Conservation (phyloP, 192 early-diverging fungal genomes). For the Thoreauomyces humboldtii region DNA sequence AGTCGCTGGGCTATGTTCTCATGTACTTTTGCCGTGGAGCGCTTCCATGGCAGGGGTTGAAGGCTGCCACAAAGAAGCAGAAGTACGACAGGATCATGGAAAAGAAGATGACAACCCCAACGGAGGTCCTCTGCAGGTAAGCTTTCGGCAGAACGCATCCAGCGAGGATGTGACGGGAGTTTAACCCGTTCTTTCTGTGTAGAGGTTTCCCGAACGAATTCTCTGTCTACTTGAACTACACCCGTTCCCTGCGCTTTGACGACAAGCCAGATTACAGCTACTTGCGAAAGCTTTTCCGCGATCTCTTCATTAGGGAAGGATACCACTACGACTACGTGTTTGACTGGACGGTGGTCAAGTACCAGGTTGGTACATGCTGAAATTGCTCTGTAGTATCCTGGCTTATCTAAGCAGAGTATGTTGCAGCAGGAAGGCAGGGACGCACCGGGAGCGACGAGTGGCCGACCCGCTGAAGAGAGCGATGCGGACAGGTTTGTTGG, state of each 20-base stretch:
- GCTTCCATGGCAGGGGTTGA: conserved; percentile 64
- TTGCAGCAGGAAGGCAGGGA: conserved; percentile 24
- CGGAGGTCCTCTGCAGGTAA: conserved; percentile 53
- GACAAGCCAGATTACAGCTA: conserved; percentile 68
- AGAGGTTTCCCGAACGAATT: conserved; percentile 65
- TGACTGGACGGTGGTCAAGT: conserved; percentile 64
- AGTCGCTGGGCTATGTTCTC: conserved; percentile 63
- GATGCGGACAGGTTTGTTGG: conserved; percentile 16
- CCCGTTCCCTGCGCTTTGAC: conserved; percentile 59
- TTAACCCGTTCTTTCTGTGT: too few relatives aligned
- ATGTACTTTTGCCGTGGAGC: conserved; percentile 66
- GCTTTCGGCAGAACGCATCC: not conserved
- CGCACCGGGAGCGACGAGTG: not conserved
- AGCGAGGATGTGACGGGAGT: too few relatives aligned
- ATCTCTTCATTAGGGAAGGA: conserved; percentile 61
- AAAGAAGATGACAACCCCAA: conserved; percentile 69
- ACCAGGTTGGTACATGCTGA: conserved; percentile 22
- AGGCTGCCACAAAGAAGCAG: conserved; percentile 66
- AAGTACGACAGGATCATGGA: conserved; percentile 71
- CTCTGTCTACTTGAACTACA: conserved; percentile 63
- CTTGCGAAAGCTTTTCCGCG: conserved; percentile 62
- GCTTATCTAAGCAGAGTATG: not conserved
- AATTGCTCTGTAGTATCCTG: not conserved
- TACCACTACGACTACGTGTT: conserved; percentile 66
- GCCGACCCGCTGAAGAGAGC: not conserved